Evolutionary conservation across 192 early-diverging fungal species (phyloP), one percentile per base, ranked within the genome.

Genomic region (Allomyces javanicus): DNA sequence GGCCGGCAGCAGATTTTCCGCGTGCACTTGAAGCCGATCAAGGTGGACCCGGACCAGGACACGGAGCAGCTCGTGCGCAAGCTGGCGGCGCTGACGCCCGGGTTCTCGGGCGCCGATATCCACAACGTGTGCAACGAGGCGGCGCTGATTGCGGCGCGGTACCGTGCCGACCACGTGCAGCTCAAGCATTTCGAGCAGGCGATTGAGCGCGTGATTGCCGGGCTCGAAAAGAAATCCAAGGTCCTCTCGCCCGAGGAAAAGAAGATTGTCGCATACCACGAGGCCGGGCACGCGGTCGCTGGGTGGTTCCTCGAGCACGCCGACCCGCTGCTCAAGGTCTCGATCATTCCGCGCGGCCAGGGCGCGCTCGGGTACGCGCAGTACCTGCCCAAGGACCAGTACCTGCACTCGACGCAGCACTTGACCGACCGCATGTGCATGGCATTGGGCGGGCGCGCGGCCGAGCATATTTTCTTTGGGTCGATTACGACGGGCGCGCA

Each of bases 61-160:
- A 75, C 91, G 24, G 81, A 86, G 25, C 75, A 76, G 62, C 76
- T 99, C 44, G 77, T 90, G 17, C 84, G 86, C 66, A 92, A 89
- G 78, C 79, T 99, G 66, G 92, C 92, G 17, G 92, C 93, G 0
- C 77, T 99, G 70, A 99, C 96, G 1, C 96, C 96, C 22, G 96
- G 96, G 17, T 99, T 99, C 72, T 91, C 91, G 17, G 96, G 96
- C 64, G 96, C 96, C 24, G 96, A 99, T 73, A 87, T 99, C 65
- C 85, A 86, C 72, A 99, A 99, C 75, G 96, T 97, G 17, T 99
- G 94, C 75, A 99, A 99, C 67, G 96, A 99, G 78, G 93, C 94
- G 44, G 96, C 96, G 26, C 82, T 99, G 67, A 95, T 96, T 71
- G 96, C 92, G 21, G 96, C 96, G 63, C 85, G 96, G 63, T 74